Conservation (phyloP, 2,329 filamentous ascomycete genomes). For the Onygenales sp. region DNA sequence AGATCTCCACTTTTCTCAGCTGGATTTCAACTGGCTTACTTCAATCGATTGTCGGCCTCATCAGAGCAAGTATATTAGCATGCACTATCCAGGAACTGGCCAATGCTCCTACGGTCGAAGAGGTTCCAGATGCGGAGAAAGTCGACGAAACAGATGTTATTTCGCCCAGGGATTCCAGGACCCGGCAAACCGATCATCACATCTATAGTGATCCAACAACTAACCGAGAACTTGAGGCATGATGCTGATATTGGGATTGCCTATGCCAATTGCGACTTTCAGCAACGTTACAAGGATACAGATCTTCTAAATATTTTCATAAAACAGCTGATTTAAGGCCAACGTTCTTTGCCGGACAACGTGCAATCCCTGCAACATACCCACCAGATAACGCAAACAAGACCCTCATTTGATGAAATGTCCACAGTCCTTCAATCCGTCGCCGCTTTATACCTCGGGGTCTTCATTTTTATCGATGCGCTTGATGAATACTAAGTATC, state of each 20-base stretch:
- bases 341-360: slow-evolving; percentile 14
- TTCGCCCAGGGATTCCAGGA: slow-evolving; percentile 41
- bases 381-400: slow-evolving; percentile 8
- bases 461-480: slow-evolving; percentile 24
- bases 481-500: slow-evolving; percentile 20
- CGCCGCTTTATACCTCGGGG: slow-evolving; percentile 9
- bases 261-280: slow-evolving; percentile 41
- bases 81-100: slow-evolving; percentile 31
- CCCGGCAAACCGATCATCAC: slow-evolving; percentile 42
- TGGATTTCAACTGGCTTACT: neutral
- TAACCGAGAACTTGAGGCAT: slow-evolving; percentile 18
- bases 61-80: slow-evolving; percentile 29
- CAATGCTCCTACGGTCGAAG: slow-evolving; percentile 33
- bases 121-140: slow-evolving; percentile 26
- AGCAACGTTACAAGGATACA: slow-evolving; percentile 27
- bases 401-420: slow-evolving; percentile 19
- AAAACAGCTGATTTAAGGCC: slow-evolving; percentile 26
- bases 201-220: slow-evolving; percentile 33
- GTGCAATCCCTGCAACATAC: slow-evolving; percentile 21
- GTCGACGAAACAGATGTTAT: slow-evolving; percentile 23
- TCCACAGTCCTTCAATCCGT: slow-evolving; percentile 11
- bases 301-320: slow-evolving; percentile 27
- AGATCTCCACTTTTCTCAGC: no score
- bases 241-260: slow-evolving; percentile 26
- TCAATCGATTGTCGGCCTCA: neutral